Evolutionary conservation across 1,139 yeast genomes (phyloP).

Genomic region (Kodamaea alishanica): DNA sequence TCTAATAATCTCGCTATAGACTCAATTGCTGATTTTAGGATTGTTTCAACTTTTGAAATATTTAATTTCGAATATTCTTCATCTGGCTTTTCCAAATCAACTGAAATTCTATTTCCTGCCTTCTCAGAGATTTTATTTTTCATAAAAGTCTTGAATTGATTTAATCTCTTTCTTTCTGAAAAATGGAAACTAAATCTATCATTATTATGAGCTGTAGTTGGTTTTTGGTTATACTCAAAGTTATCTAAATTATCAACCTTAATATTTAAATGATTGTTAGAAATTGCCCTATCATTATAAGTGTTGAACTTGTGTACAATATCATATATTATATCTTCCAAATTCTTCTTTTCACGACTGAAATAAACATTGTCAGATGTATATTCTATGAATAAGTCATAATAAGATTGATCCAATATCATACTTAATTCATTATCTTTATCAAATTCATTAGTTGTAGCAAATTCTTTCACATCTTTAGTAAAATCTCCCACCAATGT

Average conservation of each 20-base stretch:
- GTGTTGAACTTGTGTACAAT: conserved; percentile 50
- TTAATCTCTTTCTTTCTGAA: conserved; percentile 39
- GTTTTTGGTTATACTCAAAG: conserved; percentile 19
- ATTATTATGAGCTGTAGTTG: conserved; percentile 12
- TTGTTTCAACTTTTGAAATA: conserved; percentile 53
- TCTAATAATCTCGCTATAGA: conserved; percentile 77
- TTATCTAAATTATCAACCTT: conserved; percentile 41
- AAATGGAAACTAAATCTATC: conserved; percentile 35
- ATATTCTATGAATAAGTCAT: conserved; percentile 71
- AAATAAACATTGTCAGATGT: conserved; percentile 68
- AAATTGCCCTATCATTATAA: conserved; percentile 48
- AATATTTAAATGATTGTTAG: conserved; percentile 43
- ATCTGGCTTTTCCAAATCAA: conserved; percentile 20
- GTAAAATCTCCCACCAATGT: conserved; percentile 61
- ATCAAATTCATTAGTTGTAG: conserved; percentile 46
- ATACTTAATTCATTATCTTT: conserved; percentile 43
- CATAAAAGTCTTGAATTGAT: conserved; percentile 40
- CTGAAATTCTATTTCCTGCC: conserved; percentile 18
- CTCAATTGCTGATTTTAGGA: conserved; percentile 73
- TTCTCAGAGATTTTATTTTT: conserved; percentile 33
- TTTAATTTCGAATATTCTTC: conserved; percentile 33
- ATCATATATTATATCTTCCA: conserved; percentile 57
- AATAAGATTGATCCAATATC: conserved; percentile 67
- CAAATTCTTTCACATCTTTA: conserved; percentile 59
- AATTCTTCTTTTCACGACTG: conserved; percentile 64